Evolutionary conservation across 2,329 filamentous ascomycete genomes (phyloP).

Genomic region (Fusarium globosum): DNA sequence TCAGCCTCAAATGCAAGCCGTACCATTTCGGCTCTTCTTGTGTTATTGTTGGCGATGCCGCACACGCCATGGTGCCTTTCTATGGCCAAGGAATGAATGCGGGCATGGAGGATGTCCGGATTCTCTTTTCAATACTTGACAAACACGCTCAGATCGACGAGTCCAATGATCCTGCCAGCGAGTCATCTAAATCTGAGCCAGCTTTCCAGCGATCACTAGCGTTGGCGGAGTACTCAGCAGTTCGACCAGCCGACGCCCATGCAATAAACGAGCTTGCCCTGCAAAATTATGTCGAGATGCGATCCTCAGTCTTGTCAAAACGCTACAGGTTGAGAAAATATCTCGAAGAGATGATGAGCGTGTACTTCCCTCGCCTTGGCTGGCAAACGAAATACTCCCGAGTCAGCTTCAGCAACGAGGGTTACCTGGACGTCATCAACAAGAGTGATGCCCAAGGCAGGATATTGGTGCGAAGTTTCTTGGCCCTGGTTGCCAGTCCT

Average conservation of each 20-base stretch:
- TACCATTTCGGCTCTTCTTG: slow-evolving; percentile 82
- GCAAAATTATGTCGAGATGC: slow-evolving; percentile 95
- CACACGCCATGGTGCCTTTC: slow-evolving; percentile 98
- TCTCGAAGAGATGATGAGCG: slow-evolving; percentile 84
- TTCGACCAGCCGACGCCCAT: slow-evolving; percentile 81
- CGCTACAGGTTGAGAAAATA: slow-evolving; percentile 84
- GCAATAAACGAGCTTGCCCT: slow-evolving; percentile 93
- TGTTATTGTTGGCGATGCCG: slow-evolving; percentile 91
- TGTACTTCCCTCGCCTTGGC: slow-evolving; percentile 79
- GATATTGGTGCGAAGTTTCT: slow-evolving; percentile 62
- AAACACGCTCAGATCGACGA: slow-evolving; percentile 64
- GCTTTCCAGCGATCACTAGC: slow-evolving; percentile 70
- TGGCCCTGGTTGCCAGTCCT: slow-evolving; percentile 51
- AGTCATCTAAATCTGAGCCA: slow-evolving; percentile 56
- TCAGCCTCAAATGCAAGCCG: slow-evolving; percentile 91
- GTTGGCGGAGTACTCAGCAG: slow-evolving; percentile 77
- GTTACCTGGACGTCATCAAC: slow-evolving; percentile 84
- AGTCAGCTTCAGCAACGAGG: slow-evolving; percentile 92
- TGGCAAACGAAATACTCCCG: slow-evolving; percentile 94
- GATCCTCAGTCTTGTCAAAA: slow-evolving; percentile 81
- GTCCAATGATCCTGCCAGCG: slow-evolving; percentile 54
- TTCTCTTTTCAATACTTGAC: slow-evolving; percentile 86
- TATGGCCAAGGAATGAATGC: slow-evolving; percentile 99
- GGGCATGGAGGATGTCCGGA: slow-evolving; percentile 90
- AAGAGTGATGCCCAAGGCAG: slow-evolving; percentile 76